A percentile compares a stretch with the other conserved stretches of the same genome.
phyloP scores from a whole-genome alignment of 2,329 filamentous ascomycete species.

The Talaromyces sp. region DNA sequence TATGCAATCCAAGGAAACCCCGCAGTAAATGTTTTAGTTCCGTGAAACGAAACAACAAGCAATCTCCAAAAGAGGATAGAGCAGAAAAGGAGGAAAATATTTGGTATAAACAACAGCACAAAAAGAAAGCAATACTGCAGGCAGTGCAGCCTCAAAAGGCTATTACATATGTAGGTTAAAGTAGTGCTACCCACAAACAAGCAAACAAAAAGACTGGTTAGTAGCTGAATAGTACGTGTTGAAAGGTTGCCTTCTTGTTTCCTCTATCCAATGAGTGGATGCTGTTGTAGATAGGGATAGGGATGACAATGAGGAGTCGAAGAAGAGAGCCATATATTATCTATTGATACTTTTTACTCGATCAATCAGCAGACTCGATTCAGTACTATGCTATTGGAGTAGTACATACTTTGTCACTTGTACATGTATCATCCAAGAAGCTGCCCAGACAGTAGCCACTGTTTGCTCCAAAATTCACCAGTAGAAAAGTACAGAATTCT shows the following conservation, averaged over 20 bases:
- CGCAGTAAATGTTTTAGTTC: neutral
- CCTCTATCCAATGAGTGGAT: neutral
- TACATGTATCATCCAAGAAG: neutral
- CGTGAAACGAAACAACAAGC: neutral
- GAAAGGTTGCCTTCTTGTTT: neutral
- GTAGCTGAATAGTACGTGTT: neutral
- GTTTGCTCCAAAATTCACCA: neutral
- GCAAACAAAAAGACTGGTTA: neutral
- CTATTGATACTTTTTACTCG: neutral
- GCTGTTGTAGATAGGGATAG: neutral
- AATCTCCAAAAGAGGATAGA: neutral
- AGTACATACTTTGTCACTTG: neutral
- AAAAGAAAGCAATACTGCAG: neutral
- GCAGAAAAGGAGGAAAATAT: neutral
- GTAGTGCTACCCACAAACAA: neutral
- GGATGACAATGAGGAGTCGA: neutral
- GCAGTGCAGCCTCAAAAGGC: neutral
- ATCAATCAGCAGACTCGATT: neutral
- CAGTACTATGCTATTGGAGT: neutral
- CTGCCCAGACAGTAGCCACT: neutral
- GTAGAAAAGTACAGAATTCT: neutral
- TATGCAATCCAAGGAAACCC: neutral
- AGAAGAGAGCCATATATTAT: neutral
- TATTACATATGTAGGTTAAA: neutral
- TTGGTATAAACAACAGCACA: neutral